Evolutionary conservation across 208 protist species (phyloP).

Genomic region (Acanthamoeba royreba): DNA sequence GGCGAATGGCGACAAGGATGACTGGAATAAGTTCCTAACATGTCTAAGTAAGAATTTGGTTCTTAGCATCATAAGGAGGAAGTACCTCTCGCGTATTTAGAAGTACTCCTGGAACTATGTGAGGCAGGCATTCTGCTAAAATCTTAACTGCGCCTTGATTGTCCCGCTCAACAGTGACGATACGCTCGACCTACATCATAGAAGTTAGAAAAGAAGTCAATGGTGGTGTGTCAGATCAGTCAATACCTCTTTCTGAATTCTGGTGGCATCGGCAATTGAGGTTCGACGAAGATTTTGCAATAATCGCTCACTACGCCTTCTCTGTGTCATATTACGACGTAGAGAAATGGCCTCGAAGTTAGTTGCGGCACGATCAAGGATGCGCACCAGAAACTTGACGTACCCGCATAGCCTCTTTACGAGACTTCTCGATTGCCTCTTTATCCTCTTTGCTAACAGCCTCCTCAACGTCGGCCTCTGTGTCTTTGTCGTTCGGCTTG

Average conservation of each 20-base stretch:
- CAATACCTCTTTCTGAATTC: constrained; percentile 2
- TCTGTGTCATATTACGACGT: no score
- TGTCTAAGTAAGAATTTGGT: no score
- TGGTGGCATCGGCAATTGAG: background rate
- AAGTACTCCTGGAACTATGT: constrained; percentile 73
- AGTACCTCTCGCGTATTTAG: constrained; percentile 75
- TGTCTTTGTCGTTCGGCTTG: no score
- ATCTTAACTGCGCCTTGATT: constrained; percentile 62
- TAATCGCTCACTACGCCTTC: background rate
- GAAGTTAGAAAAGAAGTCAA: background rate
- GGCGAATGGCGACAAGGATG: constrained; percentile 61
- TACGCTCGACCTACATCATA: constrained; percentile 27
- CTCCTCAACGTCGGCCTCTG: no score
- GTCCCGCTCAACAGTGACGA: constrained; percentile 47
- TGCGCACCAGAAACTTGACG: background rate
- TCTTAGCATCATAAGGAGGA: no score
- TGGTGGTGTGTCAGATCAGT: background rate
- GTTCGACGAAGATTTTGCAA: background rate
- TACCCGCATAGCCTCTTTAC: background rate
- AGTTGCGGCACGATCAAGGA: no score
- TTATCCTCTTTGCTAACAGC: no score
- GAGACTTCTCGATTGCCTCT: background rate
- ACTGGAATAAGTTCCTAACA: constrained; percentile 69
- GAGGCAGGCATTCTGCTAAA: constrained; percentile 65
- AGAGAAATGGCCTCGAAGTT: no score